Evolutionary conservation across 2,329 filamentous ascomycete species (phyloP).

Genomic region (Xylaria sp.): DNA sequence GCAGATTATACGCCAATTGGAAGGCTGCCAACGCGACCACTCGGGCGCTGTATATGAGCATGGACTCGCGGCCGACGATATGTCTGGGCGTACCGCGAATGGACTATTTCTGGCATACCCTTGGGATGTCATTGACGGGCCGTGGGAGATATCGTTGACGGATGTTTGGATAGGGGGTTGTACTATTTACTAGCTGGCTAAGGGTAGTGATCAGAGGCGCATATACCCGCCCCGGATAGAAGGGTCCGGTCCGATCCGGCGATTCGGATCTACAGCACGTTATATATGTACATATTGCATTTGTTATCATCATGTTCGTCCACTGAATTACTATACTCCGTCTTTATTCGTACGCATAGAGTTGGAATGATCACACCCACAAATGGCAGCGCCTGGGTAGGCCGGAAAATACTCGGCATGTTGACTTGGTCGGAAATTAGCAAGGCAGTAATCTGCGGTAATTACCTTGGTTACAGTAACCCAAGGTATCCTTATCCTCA

Average conservation of each 20-base stretch:
- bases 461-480: conserved; percentile 1
- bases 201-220: not conserved
- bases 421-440: not conserved
- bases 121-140: not conserved
- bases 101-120: conserved; percentile 39
- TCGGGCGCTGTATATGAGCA: conserved; percentile 35
- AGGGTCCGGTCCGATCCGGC: not conserved
- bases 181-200: not conserved
- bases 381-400: not conserved
- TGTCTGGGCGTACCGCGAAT: conserved; percentile 35
- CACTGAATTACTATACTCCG: no score
- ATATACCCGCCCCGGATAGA: not conserved
- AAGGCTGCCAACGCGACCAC: conserved; percentile 34
- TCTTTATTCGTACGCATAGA: no score
- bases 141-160: conserved; percentile 3
- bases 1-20: conserved; percentile 36
- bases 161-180: not conserved
- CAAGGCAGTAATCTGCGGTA: not conserved
- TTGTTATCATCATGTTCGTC: no score
- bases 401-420: conserved; percentile 20
- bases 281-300: no score
- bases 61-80: conserved; percentile 14
- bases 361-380: not conserved
- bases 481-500: not conserved
- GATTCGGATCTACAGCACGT: not conserved